Evolutionary conservation across 108 stramenopile genomes (phyloP).

Genomic region (Discostella pseudostelligera): DNA sequence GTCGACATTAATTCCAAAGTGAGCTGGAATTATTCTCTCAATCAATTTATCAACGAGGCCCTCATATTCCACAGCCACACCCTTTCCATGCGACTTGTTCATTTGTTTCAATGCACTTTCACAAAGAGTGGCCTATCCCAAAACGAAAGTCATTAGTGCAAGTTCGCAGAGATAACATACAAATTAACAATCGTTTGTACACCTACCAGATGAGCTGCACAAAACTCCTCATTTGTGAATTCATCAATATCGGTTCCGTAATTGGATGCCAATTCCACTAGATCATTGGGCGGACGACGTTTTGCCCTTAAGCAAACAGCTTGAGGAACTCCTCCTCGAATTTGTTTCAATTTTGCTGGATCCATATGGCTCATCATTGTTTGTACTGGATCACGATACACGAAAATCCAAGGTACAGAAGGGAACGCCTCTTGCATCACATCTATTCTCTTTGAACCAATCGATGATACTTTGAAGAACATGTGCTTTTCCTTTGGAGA

Average conservation of each 20-base stretch:
- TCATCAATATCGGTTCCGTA: too few species aligned
- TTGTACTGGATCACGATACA: constrained; percentile 91
- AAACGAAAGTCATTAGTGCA: constrained; percentile 9
- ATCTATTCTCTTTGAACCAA: constrained; percentile 57
- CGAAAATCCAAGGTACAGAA: constrained; percentile 82
- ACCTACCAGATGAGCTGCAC: constrained; percentile 69
- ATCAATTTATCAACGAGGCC: constrained; percentile 63
- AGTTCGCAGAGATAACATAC: neutral
- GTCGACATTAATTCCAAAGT: constrained; percentile 52
- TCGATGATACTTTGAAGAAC: constrained; percentile 95
- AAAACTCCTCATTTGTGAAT: constrained; percentile 56
- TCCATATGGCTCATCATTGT: constrained; percentile 83
- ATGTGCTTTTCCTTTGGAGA: constrained; percentile 44
- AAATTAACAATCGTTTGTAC: neutral
- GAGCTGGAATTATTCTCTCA: constrained; percentile 57
- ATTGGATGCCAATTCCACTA: too few species aligned
- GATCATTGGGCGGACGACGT: constrained; percentile 28
- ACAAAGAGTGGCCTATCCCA: constrained; percentile 43
- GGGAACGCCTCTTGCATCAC: constrained; percentile 78
- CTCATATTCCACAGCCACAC: constrained; percentile 68
- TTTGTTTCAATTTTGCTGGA: constrained; percentile 16
- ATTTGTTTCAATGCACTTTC: constrained; percentile 50
- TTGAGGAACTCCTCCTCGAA: constrained; percentile 5
- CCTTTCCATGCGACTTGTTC: constrained; percentile 16
- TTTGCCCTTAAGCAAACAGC: constrained; percentile 39